Base-by-base conservation (phyloP, 2,329 filamentous ascomycete species). In the Fusarium marasasianum region DNA sequence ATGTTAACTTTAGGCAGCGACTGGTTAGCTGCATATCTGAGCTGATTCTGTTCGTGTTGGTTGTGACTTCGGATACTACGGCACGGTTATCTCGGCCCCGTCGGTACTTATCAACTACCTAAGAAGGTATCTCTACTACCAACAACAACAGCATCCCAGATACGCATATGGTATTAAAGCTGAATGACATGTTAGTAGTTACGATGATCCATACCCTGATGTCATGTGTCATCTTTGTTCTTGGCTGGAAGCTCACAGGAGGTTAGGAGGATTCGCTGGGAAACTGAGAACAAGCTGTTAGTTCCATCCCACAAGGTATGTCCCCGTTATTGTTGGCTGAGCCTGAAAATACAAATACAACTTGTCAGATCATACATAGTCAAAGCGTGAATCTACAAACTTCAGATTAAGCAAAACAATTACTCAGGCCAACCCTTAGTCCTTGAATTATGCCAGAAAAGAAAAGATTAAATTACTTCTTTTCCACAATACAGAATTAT, bases 381-480 rank as follows among this genome's bases (percentile, higher is more conserved):
- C 13, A 29, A 8, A 29, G 18, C 44, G 18, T 3, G 13, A 22
- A 7, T 26, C 12, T 9, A 26, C 7, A 18, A 20, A 45, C 43
- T 13, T 26, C 3, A 26, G 4, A 20, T 26, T 13, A 26, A 26
- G 8, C 10, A 45, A 26, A 20, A 14, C 3, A 1, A 20, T 13
- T 20, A 3, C 9, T 20, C 12, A 8, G 18, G 18, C 18, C 24
- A 29, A 47, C 44, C 4, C 5, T 20, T 3, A 1, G 4, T 20
- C 12, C 2, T 7, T 8, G 3, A 10, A 9, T 9, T 20, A 4
- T 4, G 13, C 0, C 1, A 14, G 0, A 13, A 20, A 7, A 45
- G 15, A 26, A 45, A 13, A 45, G 0, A 5, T 10, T 15, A 5
- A 13, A 13, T 12, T 13, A 1, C 17, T 9, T 26, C 11, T 45